Base-by-base conservation (phyloP, 2,329 filamentous ascomycete genomes). In the Diaporthe longicolla region DNA sequence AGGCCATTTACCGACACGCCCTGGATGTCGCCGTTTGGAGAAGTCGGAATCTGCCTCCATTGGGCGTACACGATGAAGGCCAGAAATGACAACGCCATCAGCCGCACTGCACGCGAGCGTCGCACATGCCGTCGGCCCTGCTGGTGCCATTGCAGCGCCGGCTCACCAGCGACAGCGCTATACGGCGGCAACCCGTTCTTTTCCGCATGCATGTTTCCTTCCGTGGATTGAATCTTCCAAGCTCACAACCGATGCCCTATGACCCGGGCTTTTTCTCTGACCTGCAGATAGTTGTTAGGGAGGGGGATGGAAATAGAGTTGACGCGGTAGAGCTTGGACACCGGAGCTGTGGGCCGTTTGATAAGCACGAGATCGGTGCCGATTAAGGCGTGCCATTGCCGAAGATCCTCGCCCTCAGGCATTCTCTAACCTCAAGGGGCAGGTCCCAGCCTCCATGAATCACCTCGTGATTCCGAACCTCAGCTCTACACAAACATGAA, bases 121-220 rank as follows among this genome's bases (percentile, higher is more conserved):
- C 87, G 84, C 48, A 85, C 71, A 43, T 80, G 77, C 52, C 78
- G 77, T 61, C 79, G 81, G 72, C 79, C 74, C 75, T 78, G 78
- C 55, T 72, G 73, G 8, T 37, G 68, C 45, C 63, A 63, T 24
- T 66, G 57, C 13, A 61, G 26, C 77, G 81, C 57, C 77, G 81
- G 77, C 15, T 76, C 76, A n/a, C 78, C 77, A 59, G 79, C 79
- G 26, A 80, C 77, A 13, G 81, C 82, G 76, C 82, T 84, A 77
- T 88, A 87, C 5, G 86, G 83, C 73, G 87, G 87, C 58, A 87
- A 82, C 19, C 81, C 81, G 65, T 78, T 82, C 79, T 88, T 87
- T 58, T 83, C 88, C 79, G 71, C 35, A 29, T 70, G 75, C 76
- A 76, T 77, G 10, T 19, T 75, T 29, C 37, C 65, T 37, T 57